Evolutionary conservation across 306 rosid genomes (phyloP), one percentile per base, ranked within the genome.

Genomic region (Vachellia pachyceras): DNA sequence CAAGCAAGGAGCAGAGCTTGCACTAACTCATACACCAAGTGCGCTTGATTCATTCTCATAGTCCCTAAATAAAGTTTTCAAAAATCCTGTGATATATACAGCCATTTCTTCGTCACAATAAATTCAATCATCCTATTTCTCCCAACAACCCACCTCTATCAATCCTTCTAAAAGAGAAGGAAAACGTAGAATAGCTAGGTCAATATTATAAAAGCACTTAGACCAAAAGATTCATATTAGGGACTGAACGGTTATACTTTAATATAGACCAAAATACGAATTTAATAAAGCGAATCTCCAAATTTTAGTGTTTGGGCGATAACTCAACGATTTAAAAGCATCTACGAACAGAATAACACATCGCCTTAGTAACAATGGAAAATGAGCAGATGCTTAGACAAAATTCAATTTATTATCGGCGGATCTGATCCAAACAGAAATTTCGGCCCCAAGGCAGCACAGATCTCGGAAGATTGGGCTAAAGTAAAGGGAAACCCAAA

Each of bases 391-490:
- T 20, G 36, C 18, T 23, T 18, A 79, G 45, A 52, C 10, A 44
- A 80, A 83, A 80, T 35, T 77, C 60, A 77, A 50, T 58, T 49
- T 11, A 52, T 11, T 63, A 77, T 77, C 39, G 18, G 75, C 79
- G 86, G 95, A 90, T 92, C 97, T 90, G 80, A 77, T 47, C 49
- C 68, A 80, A 69, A 50, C 69, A 73, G 70, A 71, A 73, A 65
- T 13, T 58, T 7, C 0, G 63, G 82, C 44, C 72, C 29, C 35
- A 70, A 23, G 54, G 46, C 73, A 40, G 29, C 68, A 25, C 36
- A 79, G 90, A 92, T 89, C 93, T 86, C 74, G 37, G 58, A 81
- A 22, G 46, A 73, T 11, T 52, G 47, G 44, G 72, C 63, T 20
- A 72, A 9, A 44, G 55, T 23, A 10, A 77, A 17, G 3, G 73